Evolutionary conservation across 192 early-diverging fungal genomes (phyloP).

Genomic region (Spinellus fusiger): DNA sequence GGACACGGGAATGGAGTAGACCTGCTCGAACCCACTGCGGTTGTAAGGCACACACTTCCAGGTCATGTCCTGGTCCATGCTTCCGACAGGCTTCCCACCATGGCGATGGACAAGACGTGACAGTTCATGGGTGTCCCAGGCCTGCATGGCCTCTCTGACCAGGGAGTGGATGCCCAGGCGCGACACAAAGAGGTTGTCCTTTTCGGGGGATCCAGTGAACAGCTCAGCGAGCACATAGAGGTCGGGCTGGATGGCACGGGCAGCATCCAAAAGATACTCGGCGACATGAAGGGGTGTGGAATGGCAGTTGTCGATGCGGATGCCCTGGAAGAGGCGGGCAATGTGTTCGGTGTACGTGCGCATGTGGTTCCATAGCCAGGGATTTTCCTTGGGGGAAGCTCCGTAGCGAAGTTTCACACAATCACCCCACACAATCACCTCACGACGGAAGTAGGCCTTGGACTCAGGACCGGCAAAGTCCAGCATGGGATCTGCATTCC

Average conservation of each 20-base stretch:
- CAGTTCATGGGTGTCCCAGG: slow-evolving; percentile 89
- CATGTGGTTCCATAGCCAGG: slow-evolving; percentile 97
- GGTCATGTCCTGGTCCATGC: slow-evolving; percentile 65
- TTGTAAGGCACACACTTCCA: slow-evolving; percentile 37
- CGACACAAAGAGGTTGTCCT: slow-evolving; percentile 87
- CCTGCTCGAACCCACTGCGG: slow-evolving; percentile 11
- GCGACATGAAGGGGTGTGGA: slow-evolving; percentile 96
- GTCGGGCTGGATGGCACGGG: slow-evolving; percentile 77
- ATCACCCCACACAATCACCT: slow-evolving; percentile 99
- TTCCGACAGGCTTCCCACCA: slow-evolving; percentile 88
- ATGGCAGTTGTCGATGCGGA: slow-evolving; percentile 99
- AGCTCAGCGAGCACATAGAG: slow-evolving; percentile 97
- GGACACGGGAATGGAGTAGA: slow-evolving; percentile 54
- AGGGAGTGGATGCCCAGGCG: slow-evolving; percentile 94
- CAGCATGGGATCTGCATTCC: slow-evolving; percentile 82
- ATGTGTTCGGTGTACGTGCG: slow-evolving; percentile 81
- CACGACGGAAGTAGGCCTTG: slow-evolving; percentile 85
- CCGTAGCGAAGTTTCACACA: slow-evolving; percentile 99
- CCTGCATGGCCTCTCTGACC: slow-evolving; percentile 97
- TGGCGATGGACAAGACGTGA: slow-evolving; percentile 84
- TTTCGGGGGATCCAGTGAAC: slow-evolving; percentile 95
- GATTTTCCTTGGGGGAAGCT: slow-evolving; percentile 70
- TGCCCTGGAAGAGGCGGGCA: slow-evolving; percentile 87
- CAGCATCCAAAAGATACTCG: slow-evolving; percentile 85
- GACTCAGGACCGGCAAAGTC: slow-evolving; percentile 91